These are phyloP conservation scores for Dendrobium nobile DNA, from an alignment of 106 monocot genomes.

Conservation along the genomic window DNA sequence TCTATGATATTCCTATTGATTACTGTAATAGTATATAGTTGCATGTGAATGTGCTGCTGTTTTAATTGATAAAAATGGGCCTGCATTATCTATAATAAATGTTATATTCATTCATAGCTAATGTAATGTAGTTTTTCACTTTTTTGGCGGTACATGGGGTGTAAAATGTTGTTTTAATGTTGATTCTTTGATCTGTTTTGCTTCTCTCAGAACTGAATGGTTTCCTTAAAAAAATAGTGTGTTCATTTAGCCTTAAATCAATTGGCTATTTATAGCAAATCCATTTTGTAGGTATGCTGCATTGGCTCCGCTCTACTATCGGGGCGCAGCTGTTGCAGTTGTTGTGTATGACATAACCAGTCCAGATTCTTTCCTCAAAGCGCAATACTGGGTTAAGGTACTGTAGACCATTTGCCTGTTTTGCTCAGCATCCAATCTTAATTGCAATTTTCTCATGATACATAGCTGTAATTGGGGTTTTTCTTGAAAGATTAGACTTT, in stretches of 20 bases:
- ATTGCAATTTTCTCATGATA: background rate
- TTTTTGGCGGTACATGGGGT: background rate
- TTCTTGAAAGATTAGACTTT: background rate
- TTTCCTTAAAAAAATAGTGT: background rate
- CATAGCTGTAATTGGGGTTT: background rate
- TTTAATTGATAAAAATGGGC: background rate
- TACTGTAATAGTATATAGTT: background rate
- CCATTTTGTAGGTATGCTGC: conserved; percentile 72
- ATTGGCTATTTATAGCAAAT: background rate
- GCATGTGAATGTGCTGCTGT: no score
- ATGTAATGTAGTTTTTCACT: background rate
- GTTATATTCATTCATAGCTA: background rate
- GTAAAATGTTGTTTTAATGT: background rate
- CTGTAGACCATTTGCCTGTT: background rate
- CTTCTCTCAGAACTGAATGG: background rate
- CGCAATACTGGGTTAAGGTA: conserved; percentile 99
- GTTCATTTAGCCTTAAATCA: background rate
- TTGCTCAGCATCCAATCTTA: background rate
- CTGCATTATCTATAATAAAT: background rate
- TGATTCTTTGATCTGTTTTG: background rate
- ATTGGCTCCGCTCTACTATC: conserved; percentile 93
- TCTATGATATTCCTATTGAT: background rate
- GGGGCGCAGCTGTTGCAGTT: conserved; percentile 94
- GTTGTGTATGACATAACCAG: conserved; percentile 99
- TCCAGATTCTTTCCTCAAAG: conserved; percentile 83